These are phyloP conservation scores for Cucurbita maxima DNA, from an alignment of 306 rosid species.

Conservation along the genomic window DNA sequence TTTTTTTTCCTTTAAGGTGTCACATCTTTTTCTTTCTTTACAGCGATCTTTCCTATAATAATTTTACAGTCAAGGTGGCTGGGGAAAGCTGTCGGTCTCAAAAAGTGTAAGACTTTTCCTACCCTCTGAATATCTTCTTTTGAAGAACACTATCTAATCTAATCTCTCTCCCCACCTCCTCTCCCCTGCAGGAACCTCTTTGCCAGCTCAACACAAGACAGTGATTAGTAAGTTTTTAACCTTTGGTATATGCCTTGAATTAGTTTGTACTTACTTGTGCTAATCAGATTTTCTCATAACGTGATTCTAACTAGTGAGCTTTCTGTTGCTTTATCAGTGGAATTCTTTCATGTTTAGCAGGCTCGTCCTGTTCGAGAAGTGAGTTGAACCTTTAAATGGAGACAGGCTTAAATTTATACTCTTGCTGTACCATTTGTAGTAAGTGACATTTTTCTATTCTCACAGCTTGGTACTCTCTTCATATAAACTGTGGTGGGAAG, in stretches of 20 bases:
- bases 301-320: neutral
- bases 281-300: neutral
- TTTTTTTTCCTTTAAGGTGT: neutral
- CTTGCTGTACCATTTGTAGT: neutral
- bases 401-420: neutral
- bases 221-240: constrained; percentile 29
- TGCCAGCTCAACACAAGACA: constrained; percentile 25
- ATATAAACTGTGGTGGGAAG: constrained; percentile 50
- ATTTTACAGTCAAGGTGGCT: constrained; percentile 19
- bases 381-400: neutral
- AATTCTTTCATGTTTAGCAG: constrained; percentile 24
- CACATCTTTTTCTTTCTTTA: neutral
- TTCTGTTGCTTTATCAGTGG: constrained; percentile 21
- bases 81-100: constrained; percentile 25
- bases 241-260: neutral
- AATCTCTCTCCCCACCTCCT: neutral
- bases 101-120: constrained; percentile 30
- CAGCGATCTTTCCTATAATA: constrained; percentile 47
- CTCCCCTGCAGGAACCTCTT: constrained; percentile 33
- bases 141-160: neutral
- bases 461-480: constrained; percentile 32
- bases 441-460: neutral
- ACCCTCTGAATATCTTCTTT: neutral
- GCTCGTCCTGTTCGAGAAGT: neutral
- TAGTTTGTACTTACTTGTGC: neutral